Evolutionary conservation across 176 grass and related monocot genomes (phyloP), one percentile per base, ranked within the genome.

Genomic region (Triticum turgidum): DNA sequence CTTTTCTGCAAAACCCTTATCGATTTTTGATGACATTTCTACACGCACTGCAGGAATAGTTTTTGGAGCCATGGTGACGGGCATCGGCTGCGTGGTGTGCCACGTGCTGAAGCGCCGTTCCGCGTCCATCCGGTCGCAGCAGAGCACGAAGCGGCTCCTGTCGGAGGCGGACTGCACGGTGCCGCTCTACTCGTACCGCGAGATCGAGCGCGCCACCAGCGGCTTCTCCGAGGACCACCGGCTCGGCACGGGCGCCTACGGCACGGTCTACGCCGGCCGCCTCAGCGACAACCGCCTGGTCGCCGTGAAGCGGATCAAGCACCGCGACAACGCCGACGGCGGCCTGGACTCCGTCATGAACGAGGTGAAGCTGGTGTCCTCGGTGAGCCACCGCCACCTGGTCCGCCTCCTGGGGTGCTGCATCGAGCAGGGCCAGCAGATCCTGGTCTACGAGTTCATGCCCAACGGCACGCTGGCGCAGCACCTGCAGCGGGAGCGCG

Each of bases 371-470:
- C 89, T 94, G 24, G 78, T 94, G 8, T 89, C 87, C 2, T 86
- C 85, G 21, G 92, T 94, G 21, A 83, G 78, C 89, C 92, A 94
- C 87, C 47, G 77, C 75, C 83, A 89, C 89, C 89, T 94, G 2
- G 92, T 94, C 73, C 89, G 87, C 65, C 89, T 94, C 87, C 87
- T 94, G 12, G 92, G 92, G 73, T 91, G 84, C 89, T 94, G 92
- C 89, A 74, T 94, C 75, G 89, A 94, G 78, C 84, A 77, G 9
- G 89, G 87, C 17, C 87, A 89, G 73, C 92, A 91, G 84, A 87
- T 98, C 71, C 82, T 98, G 3, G 93, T 98, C 5, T 98, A 98
- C 80, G 95, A 98, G 95, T 93, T 87, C 91, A 92, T 95, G 91
- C 73, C 91, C 70, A 93, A 98, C 87, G 91, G 96, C 69, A 89